Evolutionary conservation across 331 rosid species (phyloP), one percentile per base, ranked within the genome.

Genomic region (Quercus phellos): DNA sequence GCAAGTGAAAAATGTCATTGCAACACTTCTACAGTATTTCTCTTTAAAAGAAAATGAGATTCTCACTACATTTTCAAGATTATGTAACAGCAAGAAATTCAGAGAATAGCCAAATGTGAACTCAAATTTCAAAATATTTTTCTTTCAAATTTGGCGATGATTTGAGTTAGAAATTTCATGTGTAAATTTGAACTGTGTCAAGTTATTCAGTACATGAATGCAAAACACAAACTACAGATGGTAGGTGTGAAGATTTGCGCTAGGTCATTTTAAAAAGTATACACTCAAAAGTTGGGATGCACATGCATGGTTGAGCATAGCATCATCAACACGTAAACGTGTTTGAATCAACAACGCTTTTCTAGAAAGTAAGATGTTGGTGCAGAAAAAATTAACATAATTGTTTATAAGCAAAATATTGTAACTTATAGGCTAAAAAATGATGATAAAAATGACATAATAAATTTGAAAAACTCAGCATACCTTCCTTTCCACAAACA

Each of bases 401-500:
- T 46, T 46, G 16, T 11, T 46, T 46, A 26, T 2, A 63, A 63
- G 34, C 34, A 30, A 63, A 35, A 34, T 66, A 66, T 4, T 34
- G 18, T 4, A 18, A 34, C 1, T 34, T 32, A 66, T 34, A 30
- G 32, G 71, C 46, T 27, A 68, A 46, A 85, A 73, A 34, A 9
- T 42, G 22, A 38, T 11, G 12, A 38, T 59, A 69, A 74, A 38
- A 76, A 51, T 50, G 35, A 83, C 79, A 70, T 4, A 38, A 72
- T 64, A 75, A 64, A 29, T 8, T 50, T 64, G 64, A 29, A 34
- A 61, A 71, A 68, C 51, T 43, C 4, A n/a, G 21, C 24, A 63
- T 84, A 92, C 97, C 96, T 92, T 92, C 82, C 97, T 90, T 75
- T 92, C 97, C 82, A 92, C 97, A 76, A 92, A 92, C 13, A 92